A percentile compares a stretch with the other conserved stretches of the same genome.
Conservation (phyloP, 1,139 yeast species). For the Meyerozyma carpophila region DNA sequence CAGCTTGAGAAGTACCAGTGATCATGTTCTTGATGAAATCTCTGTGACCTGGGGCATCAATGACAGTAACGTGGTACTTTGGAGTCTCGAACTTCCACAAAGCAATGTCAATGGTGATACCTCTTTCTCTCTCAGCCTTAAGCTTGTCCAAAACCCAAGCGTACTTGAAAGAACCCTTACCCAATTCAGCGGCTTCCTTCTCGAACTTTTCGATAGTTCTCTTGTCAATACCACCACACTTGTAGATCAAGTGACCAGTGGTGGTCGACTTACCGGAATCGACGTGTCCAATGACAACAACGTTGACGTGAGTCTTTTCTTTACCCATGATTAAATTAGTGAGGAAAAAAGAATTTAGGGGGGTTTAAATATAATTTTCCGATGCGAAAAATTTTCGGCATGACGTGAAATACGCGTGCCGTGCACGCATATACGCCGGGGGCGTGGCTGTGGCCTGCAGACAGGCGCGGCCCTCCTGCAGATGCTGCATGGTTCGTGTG, state of each 20-base stretch:
- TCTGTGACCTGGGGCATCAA: slow-evolving; percentile 41
- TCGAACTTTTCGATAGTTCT: slow-evolving; percentile 97
- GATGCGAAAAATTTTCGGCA: slow-evolving; percentile 1
- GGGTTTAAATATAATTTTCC: slow-evolving; percentile 1
- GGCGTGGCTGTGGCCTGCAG: not conserved
- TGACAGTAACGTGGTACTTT: slow-evolving; percentile 94
- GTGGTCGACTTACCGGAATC: slow-evolving; percentile 98
- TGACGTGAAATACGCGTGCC: not conserved
- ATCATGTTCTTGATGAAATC: slow-evolving; percentile 83
- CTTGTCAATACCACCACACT: slow-evolving; percentile 90
- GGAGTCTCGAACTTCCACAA: slow-evolving; percentile 96
- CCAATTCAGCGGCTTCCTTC: slow-evolving; percentile 97
- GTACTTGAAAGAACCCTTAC: slow-evolving; percentile 98
- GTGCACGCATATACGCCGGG: not conserved
- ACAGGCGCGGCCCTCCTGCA: not conserved
- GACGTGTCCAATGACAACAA: slow-evolving; percentile 99
- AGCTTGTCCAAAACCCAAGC: slow-evolving; percentile 94
- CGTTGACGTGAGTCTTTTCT: slow-evolving; percentile 96
- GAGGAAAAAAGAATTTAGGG: not conserved
- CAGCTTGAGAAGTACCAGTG: slow-evolving; percentile 92
- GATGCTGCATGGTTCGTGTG: not conserved
- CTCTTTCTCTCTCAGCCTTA: slow-evolving; percentile 96
- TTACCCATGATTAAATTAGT: slow-evolving; percentile 73
- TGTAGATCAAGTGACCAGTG: slow-evolving; percentile 98
- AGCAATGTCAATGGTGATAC: slow-evolving; percentile 94